Evolutionary conservation across 176 grass and related monocot species (phyloP), one percentile per base, ranked within the genome.

Genomic region (Canna indica): DNA sequence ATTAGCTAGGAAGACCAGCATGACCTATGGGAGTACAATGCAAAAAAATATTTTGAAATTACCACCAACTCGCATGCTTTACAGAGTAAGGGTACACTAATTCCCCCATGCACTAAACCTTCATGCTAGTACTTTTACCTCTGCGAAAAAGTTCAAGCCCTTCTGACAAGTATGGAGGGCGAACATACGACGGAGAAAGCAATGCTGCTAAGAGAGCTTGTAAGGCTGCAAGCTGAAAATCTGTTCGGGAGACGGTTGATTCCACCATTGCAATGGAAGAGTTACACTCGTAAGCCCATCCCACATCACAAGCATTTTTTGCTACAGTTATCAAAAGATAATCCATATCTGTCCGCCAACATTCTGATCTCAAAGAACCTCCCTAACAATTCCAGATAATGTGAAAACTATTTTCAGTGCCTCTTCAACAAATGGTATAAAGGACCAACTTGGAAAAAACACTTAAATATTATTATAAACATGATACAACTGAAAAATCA

Each of bases 81-180:
- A 36, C 47, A 47, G 26, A 18, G 36, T 32, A 4, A 69, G 25
- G n/a, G n/a, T n/a, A n/a, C n/a, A n/a, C n/a, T n/a, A n/a, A n/a
- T n/a, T n/a, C n/a, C n/a, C n/a, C n/a, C n/a, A n/a, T n/a, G n/a
- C n/a, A n/a, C n/a, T n/a, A n/a, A n/a, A n/a, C n/a, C n/a, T n/a
- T 10, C 14, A 56, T 25, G 26, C 15, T 11, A 8, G 7, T 68
- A 26, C 1, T 2, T 53, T 25, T 89, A 97, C 93, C 93, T 83
- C 77, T 85, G n/a, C n/a, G 90, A 64, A 92, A 90, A 69, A 92
- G 81, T 81, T 81, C 83, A 70, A 90, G 79, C 62, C 86, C 88
- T 77, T 92, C 80, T 45, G 86, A 83, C 72, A 97, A 87, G 36
- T 90, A 80, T 79, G 74, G 79, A 64, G 86, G 81, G 15, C 81